Evolutionary conservation across 2,329 filamentous ascomycete genomes (phyloP).

Genomic region (Passalora sequoiae): DNA sequence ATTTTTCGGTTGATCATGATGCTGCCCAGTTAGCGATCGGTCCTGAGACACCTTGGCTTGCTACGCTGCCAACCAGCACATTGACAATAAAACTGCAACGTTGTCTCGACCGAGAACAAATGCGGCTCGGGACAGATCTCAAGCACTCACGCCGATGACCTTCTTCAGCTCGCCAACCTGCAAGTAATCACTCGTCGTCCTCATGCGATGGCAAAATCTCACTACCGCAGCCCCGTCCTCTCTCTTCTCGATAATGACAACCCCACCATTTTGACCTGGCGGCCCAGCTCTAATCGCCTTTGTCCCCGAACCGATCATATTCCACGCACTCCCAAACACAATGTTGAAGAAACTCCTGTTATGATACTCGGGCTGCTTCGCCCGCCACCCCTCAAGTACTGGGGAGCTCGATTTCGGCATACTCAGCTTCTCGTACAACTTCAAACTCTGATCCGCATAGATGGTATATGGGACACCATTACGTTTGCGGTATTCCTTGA

Average conservation of each 20-base stretch:
- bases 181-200: slow-evolving; percentile 32
- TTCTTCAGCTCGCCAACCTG: slow-evolving; percentile 29
- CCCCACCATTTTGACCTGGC: slow-evolving; percentile 22
- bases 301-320: slow-evolving; percentile 20
- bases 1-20: too few species aligned
- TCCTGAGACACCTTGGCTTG: too few species aligned
- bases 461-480: slow-evolving; percentile 27
- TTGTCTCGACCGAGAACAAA: too few species aligned
- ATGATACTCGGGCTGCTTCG: slow-evolving; percentile 1
- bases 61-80: too few species aligned
- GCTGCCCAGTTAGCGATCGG: too few species aligned
- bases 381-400: background rate
- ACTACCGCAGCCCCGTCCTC: too few species aligned
- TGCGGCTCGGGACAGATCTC: too few species aligned
- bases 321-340: slow-evolving; percentile 19
- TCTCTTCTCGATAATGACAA: slow-evolving; percentile 32
- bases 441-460: slow-evolving; percentile 28
- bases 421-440: slow-evolving; percentile 28
- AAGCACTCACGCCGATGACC: slow-evolving; percentile 12
- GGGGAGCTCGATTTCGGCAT: slow-evolving; percentile 17
- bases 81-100: too few species aligned
- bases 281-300: slow-evolving; percentile 13
- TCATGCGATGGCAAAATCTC: slow-evolving; percentile 34
- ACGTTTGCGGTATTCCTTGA: slow-evolving; percentile 25
- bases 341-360: slow-evolving; percentile 7